Evolutionary conservation across 768 basidiomycete genomes (phyloP), one percentile per base, ranked within the genome.

Genomic region (Phaffia australis): DNA sequence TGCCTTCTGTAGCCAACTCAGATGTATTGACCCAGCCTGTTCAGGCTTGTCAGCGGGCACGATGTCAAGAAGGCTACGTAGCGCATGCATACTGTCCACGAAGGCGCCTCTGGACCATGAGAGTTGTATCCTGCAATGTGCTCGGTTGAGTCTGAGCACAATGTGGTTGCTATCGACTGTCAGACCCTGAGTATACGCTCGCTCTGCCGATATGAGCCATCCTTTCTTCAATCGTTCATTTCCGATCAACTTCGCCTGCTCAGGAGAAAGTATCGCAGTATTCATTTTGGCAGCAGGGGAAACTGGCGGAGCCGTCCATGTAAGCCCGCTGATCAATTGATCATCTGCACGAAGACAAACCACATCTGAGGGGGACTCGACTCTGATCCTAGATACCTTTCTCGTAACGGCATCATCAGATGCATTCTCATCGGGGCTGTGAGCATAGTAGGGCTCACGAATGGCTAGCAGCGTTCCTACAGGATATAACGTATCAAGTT

Each of bases 301-400:
- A 11, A 14, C 56, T 21, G 18, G 1, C 3, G 35, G 59, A 14
- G 58, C 30, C 32, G 23, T 50, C 71, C 70, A 69, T 46, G 21
- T 11, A 9, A 67, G 35, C 6, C 49, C 47, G 21, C 1, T 49
- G 23, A 75, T 29, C 19, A 72, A 46, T 14, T 52, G 62, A 42
- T 70, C 65, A 18, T 58, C 30, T 7, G 66, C 59, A 1, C 57
- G 63, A 5, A 75, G 42, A 60, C 75, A 71, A 5, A 70, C 56
- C 42, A 77, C 64, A 66, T 77, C 75, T 1, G 74, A 70, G 0
- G 77, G 76, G 18, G 74, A 74, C 51, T 78, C 75, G 35, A 77
- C 70, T 8, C 75, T 73, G 29, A 78, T 25, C 32, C 48, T 23
- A 74, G 63, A 1, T 57, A 55, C 18, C 50, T 27, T 25, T 5